A percentile compares a stretch with the other conserved stretches of the same genome.
These are phyloP conservation scores for Taphrina wiesneri DNA, from an alignment of 1,139 yeast species.

Conservation along the genomic window DNA sequence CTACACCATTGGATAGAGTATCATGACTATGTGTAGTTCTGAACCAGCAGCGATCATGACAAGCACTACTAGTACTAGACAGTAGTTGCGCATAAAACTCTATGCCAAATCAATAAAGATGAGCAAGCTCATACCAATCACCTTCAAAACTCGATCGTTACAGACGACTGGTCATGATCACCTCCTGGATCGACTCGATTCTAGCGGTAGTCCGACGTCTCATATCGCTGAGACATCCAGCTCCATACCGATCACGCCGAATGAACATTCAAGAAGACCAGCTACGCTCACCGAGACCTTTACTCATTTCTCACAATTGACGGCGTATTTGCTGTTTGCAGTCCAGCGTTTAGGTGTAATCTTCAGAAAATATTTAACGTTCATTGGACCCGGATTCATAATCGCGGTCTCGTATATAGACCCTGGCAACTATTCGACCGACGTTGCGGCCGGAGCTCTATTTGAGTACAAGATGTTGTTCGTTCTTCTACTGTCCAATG, in stretches of 20 bases:
- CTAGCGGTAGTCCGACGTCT: too few species aligned
- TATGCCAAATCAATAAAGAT: too few species aligned
- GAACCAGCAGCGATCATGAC: too few species aligned
- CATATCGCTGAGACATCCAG: not conserved
- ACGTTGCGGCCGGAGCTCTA: slow-evolving; percentile 89
- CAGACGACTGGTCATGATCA: too few species aligned
- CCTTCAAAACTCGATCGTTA: too few species aligned
- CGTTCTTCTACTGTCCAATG: slow-evolving; percentile 74
- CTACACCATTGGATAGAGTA: too few species aligned
- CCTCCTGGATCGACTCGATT: too few species aligned
- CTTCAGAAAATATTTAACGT: slow-evolving; percentile 16
- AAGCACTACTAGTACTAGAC: too few species aligned
- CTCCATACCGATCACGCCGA: not conserved
- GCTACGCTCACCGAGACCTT: not conserved
- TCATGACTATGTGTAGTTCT: too few species aligned
- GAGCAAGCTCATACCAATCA: too few species aligned
- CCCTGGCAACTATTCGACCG: slow-evolving; percentile 95
- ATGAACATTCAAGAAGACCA: not conserved
- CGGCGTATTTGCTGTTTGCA: not conserved
- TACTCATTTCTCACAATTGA: not conserved
- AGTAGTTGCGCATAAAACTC: too few species aligned
- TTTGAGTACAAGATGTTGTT: slow-evolving; percentile 81
- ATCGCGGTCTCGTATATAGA: slow-evolving; percentile 96
- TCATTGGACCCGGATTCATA: slow-evolving; percentile 86
- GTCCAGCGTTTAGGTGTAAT: not conserved